Base-by-base conservation (phyloP, 305 asterid genomes). In the Fraxinus paxiana region DNA sequence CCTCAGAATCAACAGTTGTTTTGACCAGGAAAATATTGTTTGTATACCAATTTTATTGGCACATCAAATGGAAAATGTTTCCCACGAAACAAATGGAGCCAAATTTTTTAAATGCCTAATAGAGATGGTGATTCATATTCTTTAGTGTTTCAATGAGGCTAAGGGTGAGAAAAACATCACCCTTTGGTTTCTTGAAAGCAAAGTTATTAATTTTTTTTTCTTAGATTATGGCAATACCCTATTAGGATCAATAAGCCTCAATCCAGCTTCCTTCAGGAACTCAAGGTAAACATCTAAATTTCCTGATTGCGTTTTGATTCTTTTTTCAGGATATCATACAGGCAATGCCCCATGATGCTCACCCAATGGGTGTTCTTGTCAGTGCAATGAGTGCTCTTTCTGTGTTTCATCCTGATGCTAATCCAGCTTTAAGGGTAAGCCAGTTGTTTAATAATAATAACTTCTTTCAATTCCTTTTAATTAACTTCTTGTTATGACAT, bases 361-460 rank as follows among this genome's bases (percentile, higher is more conserved):
- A 96, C 87, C 99, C 99, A 15, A 96, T 96, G 99, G 99, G 99
- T 83, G 99, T 94, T 86, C 99, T 96, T 83, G 99, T 96, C 85
- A 92, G 99, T 80, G 93, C 98, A 76, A 90, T 96, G 97, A 91
- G 99, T 88, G 92, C 98, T 73, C 98, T 96, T 79, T 96, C 99
- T 9, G 89, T 96, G 77, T 96, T 94, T 77, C 99, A 96, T 86
- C 99, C 99, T 18, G 98, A 96, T 92, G 99, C 98, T 17, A 96
- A 96, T 88, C 99, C 99, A 73, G 99, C 98, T 82, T 91, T 96
- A 79, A 91, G 96, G 83, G 99, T 96, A 87, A 88, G 96, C 73
- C 38, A 34, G 22, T 48, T 56, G 20, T 56, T 24, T 76, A 46
- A n/a, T 20, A 56, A 38, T 77, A 18, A 33, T 65, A 9, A 37